Evolutionary conservation across 768 basidiomycete genomes (phyloP), one percentile per base, ranked within the genome.

Genomic region (Leccinum barrowsii): DNA sequence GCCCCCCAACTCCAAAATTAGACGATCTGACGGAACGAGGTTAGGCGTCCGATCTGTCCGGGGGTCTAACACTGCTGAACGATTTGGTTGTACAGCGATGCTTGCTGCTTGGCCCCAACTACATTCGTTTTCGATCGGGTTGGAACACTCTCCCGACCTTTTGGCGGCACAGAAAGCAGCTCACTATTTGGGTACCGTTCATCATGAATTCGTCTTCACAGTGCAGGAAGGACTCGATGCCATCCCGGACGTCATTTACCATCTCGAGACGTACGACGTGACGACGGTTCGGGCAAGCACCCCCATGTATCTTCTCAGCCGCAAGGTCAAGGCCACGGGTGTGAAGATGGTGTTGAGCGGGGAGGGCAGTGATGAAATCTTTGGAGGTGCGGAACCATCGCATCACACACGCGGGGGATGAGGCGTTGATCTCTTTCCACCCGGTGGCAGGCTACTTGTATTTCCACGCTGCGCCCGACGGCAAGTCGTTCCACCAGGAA

Each of bases 261-360:
- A 98, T 70, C 85, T 99, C 35, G 97, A 99, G 77, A 98, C 97
- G 2, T 98, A 93, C 75, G 97, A 99, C 73, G 97, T 99, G 57
- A 99, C 97, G 28, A 99, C 97, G 40, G 92, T 98, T 51, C 89
- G 97, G 50, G 97, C 97, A 8, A 93, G 90, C 67, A 98, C 95
- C 4, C 97, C 97, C 3, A 99, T 99, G 97, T 98, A 98, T 75
- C 86, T 99, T 28, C 85, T 99, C 59, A 93, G 90, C 71, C 84
- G 97, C 51, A 98, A 99, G 78, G 95, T 99, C 78, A 99, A 98
- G 77, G 96, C 97, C 4, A 98, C 94, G 92, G 97, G 97, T 58
- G 97, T 99, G 54, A 99, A 99, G 78, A 99, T 99, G 97, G 97
- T 99, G 15, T 81, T 98, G 35, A 92, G 90, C 63, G 97, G 97